phyloP scores from a whole-genome alignment of 306 rosid species.

The Calophaca sinica region DNA sequence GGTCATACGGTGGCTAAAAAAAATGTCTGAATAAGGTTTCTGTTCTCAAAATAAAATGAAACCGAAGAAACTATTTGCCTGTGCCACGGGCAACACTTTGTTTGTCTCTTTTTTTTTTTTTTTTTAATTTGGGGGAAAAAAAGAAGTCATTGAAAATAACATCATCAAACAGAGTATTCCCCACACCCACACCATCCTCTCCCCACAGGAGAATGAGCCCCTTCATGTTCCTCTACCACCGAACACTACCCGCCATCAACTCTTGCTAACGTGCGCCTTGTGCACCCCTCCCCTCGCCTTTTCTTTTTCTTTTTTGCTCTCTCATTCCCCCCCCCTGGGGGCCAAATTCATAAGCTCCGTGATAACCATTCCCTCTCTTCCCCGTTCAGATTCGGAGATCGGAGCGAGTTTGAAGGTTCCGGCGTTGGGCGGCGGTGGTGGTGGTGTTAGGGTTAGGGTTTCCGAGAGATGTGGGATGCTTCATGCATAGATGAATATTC shows the following conservation, averaged over 20 bases:
- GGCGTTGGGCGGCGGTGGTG: slow-evolving; percentile 19
- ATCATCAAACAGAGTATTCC: slow-evolving; percentile 52
- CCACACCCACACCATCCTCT: slow-evolving; percentile 58
- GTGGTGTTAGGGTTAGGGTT: slow-evolving; percentile 64
- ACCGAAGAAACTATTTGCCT: too few relatives aligned
- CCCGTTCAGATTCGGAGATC: slow-evolving; percentile 43
- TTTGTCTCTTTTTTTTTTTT: too few relatives aligned
- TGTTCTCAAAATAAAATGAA: too few relatives aligned
- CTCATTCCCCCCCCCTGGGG: background rate
- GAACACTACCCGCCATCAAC: slow-evolving; percentile 59
- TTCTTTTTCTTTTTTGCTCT: background rate
- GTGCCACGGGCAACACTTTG: too few relatives aligned
- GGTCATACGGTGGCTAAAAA: too few relatives aligned
- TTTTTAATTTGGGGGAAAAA: background rate
- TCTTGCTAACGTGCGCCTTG: slow-evolving; percentile 45
- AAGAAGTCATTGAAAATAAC: slow-evolving; percentile 44
- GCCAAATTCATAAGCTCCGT: slow-evolving; percentile 39
- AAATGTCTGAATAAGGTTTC: too few relatives aligned
- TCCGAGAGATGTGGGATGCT: slow-evolving; percentile 92
- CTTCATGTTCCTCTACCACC: slow-evolving; percentile 73
- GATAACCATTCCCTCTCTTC: slow-evolving; percentile 33
- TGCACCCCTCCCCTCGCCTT: background rate
- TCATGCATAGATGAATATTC: slow-evolving; percentile 80
- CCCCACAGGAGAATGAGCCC: slow-evolving; percentile 69
- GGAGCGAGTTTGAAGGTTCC: slow-evolving; percentile 17